Base-by-base conservation (phyloP, 495 filamentous ascomycete species). In the Apiosordaria backusii region DNA sequence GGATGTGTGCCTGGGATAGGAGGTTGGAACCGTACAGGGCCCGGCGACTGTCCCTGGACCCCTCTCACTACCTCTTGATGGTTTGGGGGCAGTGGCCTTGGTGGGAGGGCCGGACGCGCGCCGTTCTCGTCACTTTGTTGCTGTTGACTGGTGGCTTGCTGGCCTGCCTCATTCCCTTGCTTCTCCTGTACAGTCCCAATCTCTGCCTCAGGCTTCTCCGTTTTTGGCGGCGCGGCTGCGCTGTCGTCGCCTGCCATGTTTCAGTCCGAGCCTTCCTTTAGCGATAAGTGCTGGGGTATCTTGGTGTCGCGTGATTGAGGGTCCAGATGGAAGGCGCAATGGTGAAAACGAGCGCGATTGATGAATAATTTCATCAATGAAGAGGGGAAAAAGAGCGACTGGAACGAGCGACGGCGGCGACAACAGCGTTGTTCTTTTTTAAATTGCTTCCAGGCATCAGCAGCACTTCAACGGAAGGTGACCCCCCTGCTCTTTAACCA, bases 391-490 rank as follows among this genome's bases (percentile, higher is more conserved):
- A 52, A 61, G 19, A 15, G 40, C n/a, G 50, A 60, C 15, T 29
- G 24, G 24, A 65, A 57, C 23, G 63, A 58, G 15, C 22, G 45
- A 22, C 22, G 45, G 9, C 50, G 40, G 62, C 35, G 50, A 60
- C 68, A 29, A 27, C 29, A 18, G 50, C 54, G 58, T 50, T 58
- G 53, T 50, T 61, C 57, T 61, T 61, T 65, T 65, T 68, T 63
- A 65, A 40, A 68, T 68, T 68, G 67, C 63, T 64, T 59, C 52
- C 19, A 62, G 62, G 59, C 59, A 40, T 27, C 59, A 24, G 15
- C 23, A 23, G 10, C 57, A 40, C 19, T 9, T 18, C 10, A 5
- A 4, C 57, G 4, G 5, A 24, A 15, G 24, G 57, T 18, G 1
- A 21, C 29, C 59, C 59, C 59, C 29, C 16, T 5, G 25, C 27